These are phyloP conservation scores for Apophysomyces trapeziformis DNA, from an alignment of 371 early-diverging fungal species.

Conservation along the genomic window DNA sequence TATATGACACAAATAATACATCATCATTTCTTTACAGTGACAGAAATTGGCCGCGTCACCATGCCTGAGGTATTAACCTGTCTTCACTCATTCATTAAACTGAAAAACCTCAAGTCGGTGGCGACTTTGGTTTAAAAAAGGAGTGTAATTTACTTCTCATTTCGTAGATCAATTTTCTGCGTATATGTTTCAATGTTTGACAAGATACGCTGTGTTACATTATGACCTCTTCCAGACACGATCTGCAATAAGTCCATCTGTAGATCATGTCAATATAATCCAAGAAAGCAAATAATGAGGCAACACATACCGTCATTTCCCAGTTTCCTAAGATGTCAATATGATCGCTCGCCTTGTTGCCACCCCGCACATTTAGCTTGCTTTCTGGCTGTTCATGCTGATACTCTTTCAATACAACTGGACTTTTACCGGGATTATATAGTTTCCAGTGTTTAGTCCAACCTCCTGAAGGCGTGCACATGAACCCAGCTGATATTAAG, in stretches of 20 bases:
- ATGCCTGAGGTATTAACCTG: slow-evolving; percentile 22
- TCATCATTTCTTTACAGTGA: slow-evolving; percentile 29
- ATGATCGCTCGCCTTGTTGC: slow-evolving; percentile 85
- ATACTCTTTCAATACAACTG: slow-evolving; percentile 83
- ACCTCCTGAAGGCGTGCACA: slow-evolving; percentile 81
- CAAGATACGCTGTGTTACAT: slow-evolving; percentile 43
- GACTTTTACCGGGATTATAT: slow-evolving; percentile 83
- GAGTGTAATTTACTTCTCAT: slow-evolving; percentile 4
- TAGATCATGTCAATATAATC: background rate
- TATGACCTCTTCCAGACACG: slow-evolving; percentile 39
- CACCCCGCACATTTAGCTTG: slow-evolving; percentile 78
- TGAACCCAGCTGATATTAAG: slow-evolving; percentile 87
- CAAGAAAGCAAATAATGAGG: background rate
- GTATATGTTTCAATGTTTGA: slow-evolving; percentile 49
- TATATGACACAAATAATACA: slow-evolving; percentile 32
- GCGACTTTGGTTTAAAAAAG: background rate
- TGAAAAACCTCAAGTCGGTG: slow-evolving; percentile 15
- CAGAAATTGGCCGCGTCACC: slow-evolving; percentile 33
- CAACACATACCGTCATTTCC: slow-evolving; percentile 49
- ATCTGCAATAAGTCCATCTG: slow-evolving; percentile 48
- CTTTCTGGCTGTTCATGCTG: slow-evolving; percentile 62
- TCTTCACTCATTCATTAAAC: slow-evolving; percentile 26
- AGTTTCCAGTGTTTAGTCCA: slow-evolving; percentile 80
- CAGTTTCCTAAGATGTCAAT: slow-evolving; percentile 80
- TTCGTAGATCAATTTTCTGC: slow-evolving; percentile 29